Percentiles rank a stretch among this genome's conserved stretches.
Conservation (phyloP, 2,329 filamentous ascomycete genomes). For the Tolypocladium cylindrosporum region DNA sequence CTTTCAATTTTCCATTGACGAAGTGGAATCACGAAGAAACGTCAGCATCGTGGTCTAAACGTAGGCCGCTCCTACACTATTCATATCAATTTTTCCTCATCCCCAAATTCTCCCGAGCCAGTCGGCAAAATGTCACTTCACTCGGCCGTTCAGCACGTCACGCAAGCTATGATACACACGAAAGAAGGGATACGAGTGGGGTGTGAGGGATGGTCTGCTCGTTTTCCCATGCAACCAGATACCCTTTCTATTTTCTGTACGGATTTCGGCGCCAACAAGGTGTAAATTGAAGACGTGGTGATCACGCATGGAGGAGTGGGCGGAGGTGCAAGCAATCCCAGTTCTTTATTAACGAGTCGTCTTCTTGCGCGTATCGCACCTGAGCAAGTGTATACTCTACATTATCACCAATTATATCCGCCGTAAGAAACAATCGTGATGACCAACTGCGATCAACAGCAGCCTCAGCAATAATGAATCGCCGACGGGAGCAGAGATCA, state of each 20-base stretch:
- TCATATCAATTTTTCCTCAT: neutral
- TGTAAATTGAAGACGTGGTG: neutral
- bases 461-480: neutral
- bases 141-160: neutral
- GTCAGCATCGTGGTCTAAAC: slow-evolving; percentile 47
- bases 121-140: neutral
- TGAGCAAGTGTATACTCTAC: neutral
- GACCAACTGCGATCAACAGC: neutral
- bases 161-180: neutral
- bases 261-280: neutral
- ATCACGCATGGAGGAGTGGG: neutral
- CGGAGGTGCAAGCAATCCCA: neutral
- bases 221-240: slow-evolving; percentile 18
- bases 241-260: slow-evolving; percentile 9
- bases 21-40: slow-evolving; percentile 58
- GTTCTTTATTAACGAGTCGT: neutral
- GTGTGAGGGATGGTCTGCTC: slow-evolving; percentile 1
- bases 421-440: neutral
- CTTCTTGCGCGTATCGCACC: neutral
- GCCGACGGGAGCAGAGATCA: neutral
- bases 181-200: neutral
- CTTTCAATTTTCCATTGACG: slow-evolving; percentile 75
- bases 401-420: neutral
- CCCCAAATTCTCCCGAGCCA: neutral
- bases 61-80: slow-evolving; percentile 5